Base-by-base conservation (phyloP, 352 stramenopile species). In the Globisporangium heterothallicum region DNA sequence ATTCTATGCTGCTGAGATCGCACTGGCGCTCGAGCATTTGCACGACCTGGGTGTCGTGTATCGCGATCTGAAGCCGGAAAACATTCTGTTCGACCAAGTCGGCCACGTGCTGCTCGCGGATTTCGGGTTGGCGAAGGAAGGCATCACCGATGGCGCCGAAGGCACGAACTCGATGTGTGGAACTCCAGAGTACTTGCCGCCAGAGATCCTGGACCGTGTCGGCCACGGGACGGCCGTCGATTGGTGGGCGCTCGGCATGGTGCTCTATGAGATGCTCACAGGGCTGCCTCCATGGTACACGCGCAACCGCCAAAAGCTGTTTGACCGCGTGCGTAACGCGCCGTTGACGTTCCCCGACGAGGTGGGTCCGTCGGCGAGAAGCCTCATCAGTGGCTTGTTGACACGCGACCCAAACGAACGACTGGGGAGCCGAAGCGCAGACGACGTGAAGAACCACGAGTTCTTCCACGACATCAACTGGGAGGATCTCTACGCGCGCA, bases 201-300 rank as follows among this genome's bases (percentile, higher is more conserved):
- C 91, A 27, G 89, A 97, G 73, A 94, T 97, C 51, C 58, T 97
- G 7, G 81, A 90, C 67, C 79, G 85, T 42, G 75, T 90, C 35
- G 87, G 85, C 35, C 85, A 97, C 66, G 90, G 90, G 56, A 96
- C 84, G 6, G 83, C 85, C 16, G 88, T 96, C 12, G 90, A 97
- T 66, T 97, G 89, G 87, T 97, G 90, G 90, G 85, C 85, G 13
- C 78, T 97, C 21, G 90, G 83, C 35, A 92, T 92, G 78, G 78
- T 98, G 51, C 68, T 98, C 13, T 98, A 96, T 71, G 89, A 97
- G 58, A 97, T 98, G 89, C 75, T 97, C 27, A 97, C 84, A 58
- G 88, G 88, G 0, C 68, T 96, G 35, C 87, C 87, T 13, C 88
- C 85, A 14, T 96, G 88, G 88, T 97, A 97, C 79, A 97, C 86